phyloP scores from a whole-genome alignment of 768 basidiomycete genomes.

The Rhodotorula graminis region DNA sequence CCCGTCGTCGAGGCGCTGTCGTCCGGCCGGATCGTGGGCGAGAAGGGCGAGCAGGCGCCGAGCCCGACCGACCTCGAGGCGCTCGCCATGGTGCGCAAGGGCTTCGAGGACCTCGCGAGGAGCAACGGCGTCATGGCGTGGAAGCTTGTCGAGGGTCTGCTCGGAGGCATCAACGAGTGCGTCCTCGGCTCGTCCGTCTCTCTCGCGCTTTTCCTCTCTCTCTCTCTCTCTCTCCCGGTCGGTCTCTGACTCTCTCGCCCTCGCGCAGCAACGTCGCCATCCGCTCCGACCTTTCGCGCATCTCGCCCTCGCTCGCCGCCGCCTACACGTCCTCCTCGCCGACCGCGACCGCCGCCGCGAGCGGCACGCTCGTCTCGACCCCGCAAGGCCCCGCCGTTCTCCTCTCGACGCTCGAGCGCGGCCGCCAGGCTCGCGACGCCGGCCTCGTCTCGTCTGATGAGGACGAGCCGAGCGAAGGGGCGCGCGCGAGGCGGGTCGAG shows the following conservation, averaged over 20 bases:
- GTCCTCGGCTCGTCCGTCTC: slow-evolving; percentile 47
- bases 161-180: slow-evolving; percentile 86
- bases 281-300: slow-evolving; percentile 73
- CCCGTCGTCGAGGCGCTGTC: not conserved
- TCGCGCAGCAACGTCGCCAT: slow-evolving; percentile 66
- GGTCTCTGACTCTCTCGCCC: slow-evolving; percentile 13
- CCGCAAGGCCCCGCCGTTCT: slow-evolving; percentile 75
- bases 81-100: slow-evolving; percentile 79
- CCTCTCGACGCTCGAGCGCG: slow-evolving; percentile 43
- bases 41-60: not conserved
- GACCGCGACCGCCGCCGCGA: not conserved
- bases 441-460: slow-evolving; percentile 17
- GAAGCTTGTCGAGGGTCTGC: slow-evolving; percentile 77
- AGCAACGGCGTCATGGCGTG: slow-evolving; percentile 81
- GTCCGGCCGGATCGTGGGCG: not conserved
- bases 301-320: slow-evolving; percentile 57
- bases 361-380: slow-evolving; percentile 72
- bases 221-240: no score
- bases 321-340: slow-evolving; percentile 61
- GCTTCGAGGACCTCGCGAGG: slow-evolving; percentile 78
- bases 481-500: slow-evolving; percentile 42
- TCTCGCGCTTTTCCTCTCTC: not conserved
- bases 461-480: slow-evolving; percentile 11
- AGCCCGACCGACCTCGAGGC: slow-evolving; percentile 67
- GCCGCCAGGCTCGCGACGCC: not conserved